These are phyloP conservation scores for Lachancea meyersii DNA, from an alignment of 805 yeast species.

Conservation along the genomic window DNA sequence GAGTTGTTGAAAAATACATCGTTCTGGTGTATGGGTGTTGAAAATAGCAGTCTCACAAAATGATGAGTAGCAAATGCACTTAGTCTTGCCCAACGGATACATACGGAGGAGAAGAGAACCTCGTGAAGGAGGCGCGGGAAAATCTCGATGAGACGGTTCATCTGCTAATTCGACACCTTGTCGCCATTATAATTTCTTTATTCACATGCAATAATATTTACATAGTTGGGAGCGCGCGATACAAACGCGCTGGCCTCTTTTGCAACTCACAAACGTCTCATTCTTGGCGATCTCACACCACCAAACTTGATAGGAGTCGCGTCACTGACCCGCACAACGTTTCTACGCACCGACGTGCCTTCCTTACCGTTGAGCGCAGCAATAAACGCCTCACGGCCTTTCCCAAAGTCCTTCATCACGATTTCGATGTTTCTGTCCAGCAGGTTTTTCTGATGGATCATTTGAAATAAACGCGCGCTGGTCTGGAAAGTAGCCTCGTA, in stretches of 20 bases:
- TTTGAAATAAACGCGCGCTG: conserved; percentile 61
- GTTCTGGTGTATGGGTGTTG: no score
- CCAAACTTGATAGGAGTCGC: conserved; percentile 82
- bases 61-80: no score
- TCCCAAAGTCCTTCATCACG: conserved; percentile 75
- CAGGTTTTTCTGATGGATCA: conserved; percentile 57
- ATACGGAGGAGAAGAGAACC: no score
- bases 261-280: conserved; percentile 54
- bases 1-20: background rate
- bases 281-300: conserved; percentile 80
- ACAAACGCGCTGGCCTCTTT: no score
- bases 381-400: conserved; percentile 81
- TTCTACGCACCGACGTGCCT: conserved; percentile 62
- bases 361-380: conserved; percentile 85
- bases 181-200: background rate
- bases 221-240: background rate
- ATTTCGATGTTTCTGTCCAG: conserved; percentile 64
- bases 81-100: no score
- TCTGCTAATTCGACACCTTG: no score
- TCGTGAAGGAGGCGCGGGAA: no score
- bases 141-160: no score
- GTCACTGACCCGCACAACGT: conserved; percentile 67
- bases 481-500: conserved; percentile 91
- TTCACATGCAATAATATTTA: conserved; percentile 2
- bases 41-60: no score